A percentile compares a stretch with the other conserved stretches of the same genome.
Conservation (phyloP, 495 filamentous ascomycete genomes). For the Monascus purpureus region DNA sequence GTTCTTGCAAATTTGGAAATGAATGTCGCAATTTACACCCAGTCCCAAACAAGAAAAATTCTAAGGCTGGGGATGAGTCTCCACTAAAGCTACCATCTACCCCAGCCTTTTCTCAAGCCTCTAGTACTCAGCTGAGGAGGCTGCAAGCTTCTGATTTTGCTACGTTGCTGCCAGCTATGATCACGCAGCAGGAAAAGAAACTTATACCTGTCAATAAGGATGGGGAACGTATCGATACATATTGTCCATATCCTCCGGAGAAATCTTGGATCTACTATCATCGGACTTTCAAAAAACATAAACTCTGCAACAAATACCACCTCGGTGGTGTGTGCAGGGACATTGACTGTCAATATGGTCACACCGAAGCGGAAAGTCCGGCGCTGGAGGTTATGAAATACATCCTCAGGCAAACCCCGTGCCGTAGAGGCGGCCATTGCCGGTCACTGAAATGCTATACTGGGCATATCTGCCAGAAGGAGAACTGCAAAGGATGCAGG, state of each 20-base stretch:
- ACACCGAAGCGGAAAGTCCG: constrained; percentile 19
- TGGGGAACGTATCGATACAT: constrained; percentile 28
- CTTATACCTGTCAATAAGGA: constrained; percentile 30
- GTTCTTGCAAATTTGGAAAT: constrained; percentile 25
- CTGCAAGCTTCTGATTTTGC: constrained; percentile 4
- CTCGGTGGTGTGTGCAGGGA: constrained; percentile 24
- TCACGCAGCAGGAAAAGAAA: constrained; percentile 11
- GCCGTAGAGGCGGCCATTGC: constrained; percentile 17
- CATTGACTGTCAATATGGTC: constrained; percentile 23
- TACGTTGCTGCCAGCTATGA: constrained; percentile 11
- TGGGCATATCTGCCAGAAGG: constrained; percentile 32
- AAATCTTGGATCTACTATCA: constrained; percentile 20
- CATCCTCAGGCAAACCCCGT: constrained; percentile 25
- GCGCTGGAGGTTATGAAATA: constrained; percentile 21
- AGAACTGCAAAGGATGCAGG: constrained; percentile 24
- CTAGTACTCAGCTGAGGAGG: not conserved
- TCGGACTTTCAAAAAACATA: constrained; percentile 17
- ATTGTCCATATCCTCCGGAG: constrained; percentile 12
- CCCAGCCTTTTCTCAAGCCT: not conserved
- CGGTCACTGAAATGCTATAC: constrained; percentile 28
- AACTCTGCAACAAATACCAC: constrained; percentile 31
- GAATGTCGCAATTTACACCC: constrained; percentile 24
- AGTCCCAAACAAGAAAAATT: constrained; percentile 15
- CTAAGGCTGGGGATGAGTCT: constrained; percentile 6
- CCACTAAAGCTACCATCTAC: not conserved